Evolutionary conservation across 1,284 basidiomycete genomes (phyloP), one percentile per base, ranked within the genome.

Genomic region (Spongiforma sp.): DNA sequence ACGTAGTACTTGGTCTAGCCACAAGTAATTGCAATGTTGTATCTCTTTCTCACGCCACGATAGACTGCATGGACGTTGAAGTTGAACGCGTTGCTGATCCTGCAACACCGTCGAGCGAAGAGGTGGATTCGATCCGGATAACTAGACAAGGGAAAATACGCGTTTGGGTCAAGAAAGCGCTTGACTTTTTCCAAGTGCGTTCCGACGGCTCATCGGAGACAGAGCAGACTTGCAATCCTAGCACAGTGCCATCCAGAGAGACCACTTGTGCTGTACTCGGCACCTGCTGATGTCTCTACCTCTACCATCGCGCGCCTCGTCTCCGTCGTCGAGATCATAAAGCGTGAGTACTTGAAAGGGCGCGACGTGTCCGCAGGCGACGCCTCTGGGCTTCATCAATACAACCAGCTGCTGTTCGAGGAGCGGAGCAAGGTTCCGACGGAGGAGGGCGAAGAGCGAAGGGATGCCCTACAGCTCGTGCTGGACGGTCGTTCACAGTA

Each of bases 281-380:
- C 89, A 3, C 90, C 90, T 39, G 63, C 65, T 28, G 57, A 69
- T 43, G 67, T 77, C 17, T 79, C 83, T 2, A 82, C 85, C 2
- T 75, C 81, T 10, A 81, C 84, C 11, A 85, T 89, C 9, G 87
- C 92, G 1, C 86, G 89, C 1, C 82, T 95, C 11, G 81, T 95
- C 58, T 87, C 90, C 1, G 89, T 94, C 6, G 89, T 88, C 1
- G 94, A 96, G 77, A 93, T 94, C 63, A 86, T 94, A 70, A 95
- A 95, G 75, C 85, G 93, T 37, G 90, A 94, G 71, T 93, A 89
- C 72, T 65, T 92, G 65, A 87, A 86, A 65, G 75, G 71, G 37
- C 78, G 87, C 14, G 79, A 80, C 34, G 71, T 74, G 10, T 81
- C 79, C 28, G 80, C 82, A 1, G 71, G 79, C 3, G 71, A 79